Percentiles rank a stretch among this genome's conserved stretches.
Conservation (phyloP, 2,329 filamentous ascomycete genomes). For the Microdochium nivale region DNA sequence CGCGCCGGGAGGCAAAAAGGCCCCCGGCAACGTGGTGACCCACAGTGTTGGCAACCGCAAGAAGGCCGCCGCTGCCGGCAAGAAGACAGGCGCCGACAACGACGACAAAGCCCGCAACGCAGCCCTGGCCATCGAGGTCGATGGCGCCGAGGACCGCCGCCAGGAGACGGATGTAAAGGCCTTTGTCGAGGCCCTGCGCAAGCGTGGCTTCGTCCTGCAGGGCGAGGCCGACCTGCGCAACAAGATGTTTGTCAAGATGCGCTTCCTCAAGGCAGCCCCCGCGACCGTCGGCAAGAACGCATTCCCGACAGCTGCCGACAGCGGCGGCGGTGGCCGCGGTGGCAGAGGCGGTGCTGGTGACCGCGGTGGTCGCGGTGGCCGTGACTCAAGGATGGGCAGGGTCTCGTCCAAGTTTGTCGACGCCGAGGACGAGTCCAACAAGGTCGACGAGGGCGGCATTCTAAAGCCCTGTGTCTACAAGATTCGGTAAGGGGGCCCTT, state of each 20-base stretch:
- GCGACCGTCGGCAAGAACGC: constrained; percentile 70
- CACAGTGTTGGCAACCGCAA: constrained; percentile 66
- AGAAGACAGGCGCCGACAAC: constrained; percentile 28
- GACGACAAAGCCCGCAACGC: constrained; percentile 36
- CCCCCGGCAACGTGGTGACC: constrained; percentile 39
- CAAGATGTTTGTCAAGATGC: constrained; percentile 98
- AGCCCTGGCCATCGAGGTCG: constrained; percentile 59
- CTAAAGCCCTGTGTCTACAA: constrained; percentile 97
- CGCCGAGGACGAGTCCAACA: constrained; percentile 43
- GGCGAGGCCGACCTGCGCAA: constrained; percentile 74
- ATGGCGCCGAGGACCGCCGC: constrained; percentile 53
- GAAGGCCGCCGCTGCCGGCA: constrained; percentile 31
- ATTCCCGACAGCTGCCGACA: constrained; percentile 51
- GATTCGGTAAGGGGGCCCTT: constrained; percentile 56
- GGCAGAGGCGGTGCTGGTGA: constrained; percentile 22
- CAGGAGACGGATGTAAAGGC: constrained; percentile 78
- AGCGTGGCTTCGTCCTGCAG: constrained; percentile 78
- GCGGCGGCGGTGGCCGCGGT: no score
- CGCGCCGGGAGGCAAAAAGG: constrained; percentile 31
- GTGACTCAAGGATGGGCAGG: constrained; percentile 44
- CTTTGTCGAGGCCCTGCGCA: constrained; percentile 75
- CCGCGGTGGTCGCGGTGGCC: constrained; percentile 26
- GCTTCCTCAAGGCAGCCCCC: constrained; percentile 76
- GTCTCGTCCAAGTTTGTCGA: constrained; percentile 43
- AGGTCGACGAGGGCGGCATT: constrained; percentile 54